Percentiles rank a stretch among this genome's conserved stretches.
These are phyloP conservation scores for Zymoseptoria tritici DNA, from an alignment of 2,329 filamentous ascomycete species.

Conservation along the genomic window DNA sequence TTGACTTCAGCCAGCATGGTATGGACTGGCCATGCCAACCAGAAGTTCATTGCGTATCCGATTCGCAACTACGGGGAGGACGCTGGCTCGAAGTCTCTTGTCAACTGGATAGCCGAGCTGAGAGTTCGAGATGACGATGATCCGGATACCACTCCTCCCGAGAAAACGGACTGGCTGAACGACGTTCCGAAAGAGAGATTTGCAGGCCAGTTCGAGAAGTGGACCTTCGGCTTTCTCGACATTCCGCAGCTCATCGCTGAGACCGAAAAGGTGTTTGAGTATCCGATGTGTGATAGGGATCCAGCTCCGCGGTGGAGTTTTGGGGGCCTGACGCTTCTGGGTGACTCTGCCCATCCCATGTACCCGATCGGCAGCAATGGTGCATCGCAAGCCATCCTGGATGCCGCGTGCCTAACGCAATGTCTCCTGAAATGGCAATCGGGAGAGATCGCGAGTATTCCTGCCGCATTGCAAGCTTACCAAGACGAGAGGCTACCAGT, in stretches of 20 bases:
- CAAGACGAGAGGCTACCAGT: constrained; percentile 35
- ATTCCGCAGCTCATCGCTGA: constrained; percentile 38
- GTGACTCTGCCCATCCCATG: constrained; percentile 37
- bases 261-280: constrained; percentile 40
- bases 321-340: constrained; percentile 33
- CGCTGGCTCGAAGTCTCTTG: constrained; percentile 31
- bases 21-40: constrained; percentile 42
- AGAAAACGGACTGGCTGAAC: constrained; percentile 39
- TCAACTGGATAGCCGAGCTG: constrained; percentile 44
- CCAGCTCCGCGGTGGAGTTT: constrained; percentile 36
- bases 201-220: constrained; percentile 34
- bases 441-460: constrained; percentile 21
- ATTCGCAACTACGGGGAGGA: constrained; percentile 31
- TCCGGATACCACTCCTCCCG: constrained; percentile 37
- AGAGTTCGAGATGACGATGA: constrained; percentile 37
- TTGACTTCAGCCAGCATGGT: constrained; percentile 40
- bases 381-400: constrained; percentile 40
- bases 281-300: constrained; percentile 42
- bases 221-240: constrained; percentile 38
- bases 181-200: constrained; percentile 36
- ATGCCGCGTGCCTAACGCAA: constrained; percentile 34
- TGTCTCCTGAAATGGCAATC: constrained; percentile 23
- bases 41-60: constrained; percentile 44
- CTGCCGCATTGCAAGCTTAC: constrained; percentile 32
- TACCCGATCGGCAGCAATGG: constrained; percentile 41